Percentiles rank a stretch among this genome's conserved stretches.
Conservation (phyloP, 768 basidiomycete genomes). For the Pulveroboletus sp. region DNA sequence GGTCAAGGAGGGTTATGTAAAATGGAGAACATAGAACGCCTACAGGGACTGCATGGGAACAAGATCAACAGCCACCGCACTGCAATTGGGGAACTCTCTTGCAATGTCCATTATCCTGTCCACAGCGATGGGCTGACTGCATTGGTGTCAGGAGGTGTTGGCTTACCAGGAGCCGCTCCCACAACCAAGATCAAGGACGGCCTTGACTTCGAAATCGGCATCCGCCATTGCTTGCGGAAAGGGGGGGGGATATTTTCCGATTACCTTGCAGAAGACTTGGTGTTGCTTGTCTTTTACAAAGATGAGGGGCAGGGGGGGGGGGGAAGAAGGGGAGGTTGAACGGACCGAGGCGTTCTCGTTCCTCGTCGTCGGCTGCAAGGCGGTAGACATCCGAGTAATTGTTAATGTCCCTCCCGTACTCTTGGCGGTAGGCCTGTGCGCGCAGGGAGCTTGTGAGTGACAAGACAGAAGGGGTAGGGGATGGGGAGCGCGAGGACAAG, state of each 20-base stretch:
- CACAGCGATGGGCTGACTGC: conserved; percentile 6
- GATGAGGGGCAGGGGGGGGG: conserved; percentile 9
- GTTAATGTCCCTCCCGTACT: conserved; percentile 67
- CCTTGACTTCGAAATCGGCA: conserved; percentile 54
- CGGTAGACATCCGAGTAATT: conserved; percentile 77
- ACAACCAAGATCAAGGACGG: conserved; percentile 71
- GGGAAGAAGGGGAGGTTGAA: conserved; percentile 4
- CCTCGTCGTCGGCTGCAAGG: conserved; percentile 76
- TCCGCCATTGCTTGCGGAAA: conserved; percentile 57
- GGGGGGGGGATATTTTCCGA: conserved; percentile 64
- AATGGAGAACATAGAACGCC: conserved; percentile 25
- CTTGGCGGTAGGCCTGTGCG: conserved; percentile 53
- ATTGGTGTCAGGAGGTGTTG: not conserved
- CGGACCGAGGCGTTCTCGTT: conserved; percentile 63
- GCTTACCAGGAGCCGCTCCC: conserved; percentile 73
- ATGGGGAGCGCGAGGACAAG: conserved; percentile 55
- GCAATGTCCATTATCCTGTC: conserved; percentile 73
- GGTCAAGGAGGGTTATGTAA: conserved; percentile 16
- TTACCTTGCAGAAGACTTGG: conserved; percentile 52
- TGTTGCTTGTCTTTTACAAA: conserved; percentile 58
- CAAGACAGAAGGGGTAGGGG: conserved; percentile 64
- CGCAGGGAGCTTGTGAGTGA: conserved; percentile 64
- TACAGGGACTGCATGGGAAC: conserved; percentile 74
- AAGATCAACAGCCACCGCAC: conserved; percentile 70
- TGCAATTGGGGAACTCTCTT: conserved; percentile 64